Evolutionary conservation across 2,329 filamentous ascomycete genomes (phyloP), one percentile per base, ranked within the genome.

Genomic region (Hypoxylon sp.): DNA sequence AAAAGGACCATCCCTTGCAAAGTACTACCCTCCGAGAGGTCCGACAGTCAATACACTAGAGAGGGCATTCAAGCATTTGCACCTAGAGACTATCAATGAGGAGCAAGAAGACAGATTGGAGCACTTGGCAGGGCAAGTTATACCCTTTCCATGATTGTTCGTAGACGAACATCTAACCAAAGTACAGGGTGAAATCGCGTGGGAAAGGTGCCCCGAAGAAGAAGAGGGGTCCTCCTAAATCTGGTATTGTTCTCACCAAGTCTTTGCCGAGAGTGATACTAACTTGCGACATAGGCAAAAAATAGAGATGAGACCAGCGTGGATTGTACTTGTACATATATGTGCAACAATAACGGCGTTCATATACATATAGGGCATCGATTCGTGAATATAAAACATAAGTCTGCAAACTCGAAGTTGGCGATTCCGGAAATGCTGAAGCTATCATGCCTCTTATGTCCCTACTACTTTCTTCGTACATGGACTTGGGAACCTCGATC

Each of bases 201-300:
- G 94, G 94, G 72, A 98, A 98, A 85, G 91, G 91, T 60, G 88
- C 91, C 48, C 94, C 95, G 6, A 88, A 97, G 87, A 98, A 97
- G 88, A 97, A 96, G 86, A 90, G 85, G 77, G 89, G 85, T 6
- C 45, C 73, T 3, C 55, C 68, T 36, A 30, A 17, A 23, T 5
- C 55, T 65, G 65, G 74, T 76, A 75, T 23, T 62, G 2, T 17
- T 34, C 51, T 65, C 25, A 60, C 14, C 38, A 46, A 28, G 11
- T 65, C n/a, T 41, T 28, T 28, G 6, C 32, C 49, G 13, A 14
- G 43, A 58, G 36, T 49, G 1, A 25, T 60, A 36, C 62, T 72
- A 51, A 72, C 60, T 41, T 51, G 11, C n/a, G 14, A 38, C 60
- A 34, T 43, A 72, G 69, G 11, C 2, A 70, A 66, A 52, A 64